Evolutionary conservation across 352 stramenopile species (phyloP), one percentile per base, ranked within the genome.

Genomic region (Globisporangium splendens): DNA sequence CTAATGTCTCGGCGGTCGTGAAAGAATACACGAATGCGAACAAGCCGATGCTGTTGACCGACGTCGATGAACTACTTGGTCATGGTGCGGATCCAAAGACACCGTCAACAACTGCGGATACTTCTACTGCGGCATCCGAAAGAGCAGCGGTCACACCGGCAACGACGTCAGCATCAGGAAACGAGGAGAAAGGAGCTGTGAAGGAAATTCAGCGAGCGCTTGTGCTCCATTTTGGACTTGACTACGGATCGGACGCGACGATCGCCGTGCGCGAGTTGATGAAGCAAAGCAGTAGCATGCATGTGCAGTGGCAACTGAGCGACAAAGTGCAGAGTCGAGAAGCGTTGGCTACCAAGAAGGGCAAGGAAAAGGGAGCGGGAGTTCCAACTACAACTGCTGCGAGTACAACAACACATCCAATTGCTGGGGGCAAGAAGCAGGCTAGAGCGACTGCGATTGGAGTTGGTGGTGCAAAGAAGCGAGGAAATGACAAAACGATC

Each of bases 201-300:
- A 38, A 8, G 3, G 35, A 10, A 22, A 63, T 44, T 33, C 54
- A 79, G 39, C 69, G 76, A 15, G 76, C 72, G 24, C 59, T 87
- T 21, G 63, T 85, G 24, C 69, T 93, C 10, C 69, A 81, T 47
- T 91, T 91, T 46, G 72, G 73, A 24, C 65, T 91, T 28, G 73
- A 75, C 17, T 83, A 82, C 47, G 77, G 74, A 20, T 86, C 73
- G 2, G 79, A 99, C 75, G 96, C 95, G 12, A 98, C 92, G 14
- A 96, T 98, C 62, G 93, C 91, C 8, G 73, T 99, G 47, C 83
- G 96, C 55, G 96, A 99, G 68, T 69, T 99, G 12, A 96, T 97
- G 63, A 98, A 98, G 70, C 84, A 88, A 68, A 97, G 68, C 73
- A 98, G 68, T 75, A 97, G 73, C 51, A 69, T 81, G 28, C 71